phyloP scores from a whole-genome alignment of 2,329 filamentous ascomycete species.

The Pseudogymnoascus sp. region DNA sequence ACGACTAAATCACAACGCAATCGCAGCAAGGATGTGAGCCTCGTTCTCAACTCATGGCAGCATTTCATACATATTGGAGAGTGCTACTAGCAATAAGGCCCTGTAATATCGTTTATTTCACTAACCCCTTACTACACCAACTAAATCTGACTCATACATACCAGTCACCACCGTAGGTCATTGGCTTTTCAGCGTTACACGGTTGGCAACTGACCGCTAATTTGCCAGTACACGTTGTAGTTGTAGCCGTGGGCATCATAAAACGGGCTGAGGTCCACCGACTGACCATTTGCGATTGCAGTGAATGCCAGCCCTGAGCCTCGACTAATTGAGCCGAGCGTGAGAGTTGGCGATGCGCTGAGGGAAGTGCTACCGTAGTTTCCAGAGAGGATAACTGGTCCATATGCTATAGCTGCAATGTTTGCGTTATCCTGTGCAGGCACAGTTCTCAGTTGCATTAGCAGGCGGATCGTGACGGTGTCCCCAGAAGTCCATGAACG shows the following conservation, averaged over 20 bases:
- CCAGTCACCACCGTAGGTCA: background rate
- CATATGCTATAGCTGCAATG: constrained; percentile 39
- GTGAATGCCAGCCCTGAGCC: background rate
- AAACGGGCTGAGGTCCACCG: background rate
- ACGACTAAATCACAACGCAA: background rate
- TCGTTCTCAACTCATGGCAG: too few species aligned
- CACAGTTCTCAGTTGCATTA: constrained; percentile 36
- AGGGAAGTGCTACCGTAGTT: constrained; percentile 29
- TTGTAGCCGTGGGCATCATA: background rate
- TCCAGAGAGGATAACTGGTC: constrained; percentile 37
- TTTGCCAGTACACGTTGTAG: background rate
- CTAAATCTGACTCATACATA: background rate
- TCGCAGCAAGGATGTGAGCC: background rate
- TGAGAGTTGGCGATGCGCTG: background rate
- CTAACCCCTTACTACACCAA: too few species aligned
- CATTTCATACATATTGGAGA: too few species aligned
- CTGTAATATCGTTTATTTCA: too few species aligned
- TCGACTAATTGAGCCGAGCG: background rate
- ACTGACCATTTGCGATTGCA: background rate
- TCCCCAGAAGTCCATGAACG: constrained; percentile 38
- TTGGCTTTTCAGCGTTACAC: background rate
- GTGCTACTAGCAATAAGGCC: background rate
- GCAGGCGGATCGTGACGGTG: constrained; percentile 35
- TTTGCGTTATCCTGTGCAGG: constrained; percentile 39
- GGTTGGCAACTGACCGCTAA: background rate